phyloP scores from a whole-genome alignment of 768 basidiomycete genomes.

The Hortiboletus flavorubellus region DNA sequence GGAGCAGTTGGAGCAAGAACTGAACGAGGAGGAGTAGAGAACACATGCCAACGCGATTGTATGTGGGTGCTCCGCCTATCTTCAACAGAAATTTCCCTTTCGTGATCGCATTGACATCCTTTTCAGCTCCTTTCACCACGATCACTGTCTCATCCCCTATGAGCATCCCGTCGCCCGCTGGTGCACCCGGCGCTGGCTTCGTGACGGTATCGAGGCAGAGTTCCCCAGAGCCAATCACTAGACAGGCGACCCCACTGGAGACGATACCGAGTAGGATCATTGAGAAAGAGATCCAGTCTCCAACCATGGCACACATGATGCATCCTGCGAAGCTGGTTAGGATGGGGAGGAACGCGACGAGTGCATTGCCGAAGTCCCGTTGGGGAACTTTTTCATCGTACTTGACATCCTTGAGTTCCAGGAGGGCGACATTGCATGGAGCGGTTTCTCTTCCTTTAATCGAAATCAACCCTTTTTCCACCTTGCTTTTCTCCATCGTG shows the following conservation, averaged over 20 bases:
- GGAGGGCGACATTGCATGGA: constrained; percentile 17
- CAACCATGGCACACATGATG: constrained; percentile 21
- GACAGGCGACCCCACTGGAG: constrained; percentile 29
- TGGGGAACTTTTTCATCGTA: constrained; percentile 13
- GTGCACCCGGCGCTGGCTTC: constrained; percentile 23
- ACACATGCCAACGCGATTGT: constrained; percentile 25
- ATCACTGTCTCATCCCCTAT: constrained; percentile 23
- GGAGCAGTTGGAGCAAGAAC: constrained; percentile 33
- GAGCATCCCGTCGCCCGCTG: constrained; percentile 33
- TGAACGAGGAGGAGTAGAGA: constrained; percentile 33
- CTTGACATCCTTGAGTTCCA: constrained; percentile 22
- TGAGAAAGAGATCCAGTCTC: constrained; percentile 31
- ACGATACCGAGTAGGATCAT: constrained; percentile 35
- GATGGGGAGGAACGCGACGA: constrained; percentile 27
- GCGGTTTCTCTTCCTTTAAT: constrained; percentile 18
- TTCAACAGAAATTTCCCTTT: constrained; percentile 29
- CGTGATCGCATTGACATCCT: constrained; percentile 30
- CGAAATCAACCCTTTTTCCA: background rate
- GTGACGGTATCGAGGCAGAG: constrained; percentile 16
- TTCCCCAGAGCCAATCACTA: constrained; percentile 30
- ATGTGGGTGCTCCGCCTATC: constrained; percentile 11
- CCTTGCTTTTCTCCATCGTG: constrained; percentile 16
- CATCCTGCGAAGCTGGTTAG: constrained; percentile 21
- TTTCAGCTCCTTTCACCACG: constrained; percentile 31
- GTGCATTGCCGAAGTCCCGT: background rate